Base-by-base conservation (phyloP, 2,329 filamentous ascomycete species). In the Lithohypha guttulata region DNA sequence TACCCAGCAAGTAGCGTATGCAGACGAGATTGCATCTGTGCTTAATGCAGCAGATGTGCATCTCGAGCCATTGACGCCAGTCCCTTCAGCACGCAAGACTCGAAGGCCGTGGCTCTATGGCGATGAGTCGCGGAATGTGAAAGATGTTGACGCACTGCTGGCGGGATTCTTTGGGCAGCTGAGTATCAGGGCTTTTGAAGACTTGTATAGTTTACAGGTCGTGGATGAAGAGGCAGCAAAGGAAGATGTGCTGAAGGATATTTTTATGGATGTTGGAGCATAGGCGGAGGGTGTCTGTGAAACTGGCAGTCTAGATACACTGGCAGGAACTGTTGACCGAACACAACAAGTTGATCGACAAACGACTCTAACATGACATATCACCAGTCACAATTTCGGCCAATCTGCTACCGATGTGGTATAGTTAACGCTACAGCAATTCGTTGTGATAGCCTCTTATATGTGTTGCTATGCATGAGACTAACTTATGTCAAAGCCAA, bases 101-200 rank as follows among this genome's bases (percentile, higher is more conserved):
- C 61, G 62, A 38, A 58, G 56, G 32, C 62, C 64, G 4, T 61
- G 61, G 50, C 56, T 70, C 7, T 60, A 55, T 38, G 61, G 59
- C 10, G 59, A 65, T 37, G 61, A 68, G 33, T 65, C 75, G 39
- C 66, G 70, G 38, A 68, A 70, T 21, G 66, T 71, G 47, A 61
- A 77, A 48, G 65, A 96, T 42, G 74, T 91, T 4, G 77, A 77
- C 42, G 81, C 81, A 55, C 73, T 95, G 9, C 62, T 96, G 46
- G 71, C 83, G 50, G 89, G 89, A 0, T 96, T 95, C 62, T 85
- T 96, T 55, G 81, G 81, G 10, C 83, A 93, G 56, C 64, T 98
- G 47, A 95, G 87, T 57, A 95, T 98, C 53, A 84, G 80, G 57
- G 81, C 84, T 0, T 98, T 95, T 61, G 91, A 98, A 65, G 82